A percentile compares a stretch with the other conserved stretches of the same genome.
These are phyloP conservation scores for Kodamaea kaohsiungensis DNA, from an alignment of 805 yeast species.

Conservation along the genomic window DNA sequence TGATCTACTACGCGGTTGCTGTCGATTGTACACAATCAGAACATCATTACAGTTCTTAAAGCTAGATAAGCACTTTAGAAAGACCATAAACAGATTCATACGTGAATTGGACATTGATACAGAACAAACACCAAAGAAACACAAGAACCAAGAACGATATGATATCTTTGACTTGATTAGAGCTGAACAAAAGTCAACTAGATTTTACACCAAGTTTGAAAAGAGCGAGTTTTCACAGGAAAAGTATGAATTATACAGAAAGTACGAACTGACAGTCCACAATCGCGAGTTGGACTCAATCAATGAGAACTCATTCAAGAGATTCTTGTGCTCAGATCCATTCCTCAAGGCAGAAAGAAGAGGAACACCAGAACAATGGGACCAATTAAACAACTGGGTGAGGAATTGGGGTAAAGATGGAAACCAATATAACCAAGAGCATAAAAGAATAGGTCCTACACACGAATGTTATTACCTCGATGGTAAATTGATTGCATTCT, in stretches of 20 bases:
- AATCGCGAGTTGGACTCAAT: constrained; percentile 51
- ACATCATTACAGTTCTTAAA: constrained; percentile 50
- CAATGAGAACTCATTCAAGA: constrained; percentile 50
- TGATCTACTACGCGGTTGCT: constrained; percentile 72
- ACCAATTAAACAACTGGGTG: constrained; percentile 42
- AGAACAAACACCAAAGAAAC: constrained; percentile 7
- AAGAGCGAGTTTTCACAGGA: constrained; percentile 53
- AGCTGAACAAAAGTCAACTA: constrained; percentile 38
- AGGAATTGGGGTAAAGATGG: constrained; percentile 17
- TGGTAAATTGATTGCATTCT: constrained; percentile 66
- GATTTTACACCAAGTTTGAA: constrained; percentile 50
- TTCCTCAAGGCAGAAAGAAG: constrained; percentile 37
- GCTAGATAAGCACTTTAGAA: constrained; percentile 65
- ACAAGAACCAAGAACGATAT: constrained; percentile 15
- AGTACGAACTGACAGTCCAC: constrained; percentile 74
- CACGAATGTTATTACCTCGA: constrained; percentile 79
- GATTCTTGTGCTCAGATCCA: constrained; percentile 73
- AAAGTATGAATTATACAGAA: constrained; percentile 61
- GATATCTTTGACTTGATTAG: constrained; percentile 33
- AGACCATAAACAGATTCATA: constrained; percentile 61
- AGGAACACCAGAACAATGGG: constrained; percentile 39
- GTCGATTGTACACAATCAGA: constrained; percentile 77
- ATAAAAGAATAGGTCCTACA: constrained; percentile 53
- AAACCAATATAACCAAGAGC: neutral
- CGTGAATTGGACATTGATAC: constrained; percentile 19